Base-by-base conservation (phyloP, 768 basidiomycete species). In the Suillus bovinus region DNA sequence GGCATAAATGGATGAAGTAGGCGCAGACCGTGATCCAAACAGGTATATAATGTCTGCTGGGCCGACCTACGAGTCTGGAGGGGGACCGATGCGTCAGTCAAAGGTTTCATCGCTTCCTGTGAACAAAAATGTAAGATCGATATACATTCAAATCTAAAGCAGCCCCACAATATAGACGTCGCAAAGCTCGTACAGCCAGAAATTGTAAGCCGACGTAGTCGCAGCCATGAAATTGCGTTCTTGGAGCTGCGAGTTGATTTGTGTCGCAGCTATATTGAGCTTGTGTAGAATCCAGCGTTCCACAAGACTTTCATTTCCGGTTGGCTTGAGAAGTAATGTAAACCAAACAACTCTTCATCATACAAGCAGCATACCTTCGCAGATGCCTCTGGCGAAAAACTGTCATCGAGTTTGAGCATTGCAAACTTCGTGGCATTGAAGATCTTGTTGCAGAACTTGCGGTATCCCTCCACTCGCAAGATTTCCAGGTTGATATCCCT, bases 401-500 rank as follows among this genome's bases (percentile, higher is more conserved):
- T 76, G 44, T 86, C 86, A 61, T 94, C 95, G 36, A 99, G 81
- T 79, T 96, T 96, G 74, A 98, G 86, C 91, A 99, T 94, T n/a
- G 96, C 96, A 69, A 99, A 99, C 76, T 96, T 96, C 54, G 95
- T 98, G 1, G 97, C 97, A 72, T 99, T 99, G 84, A 96, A 99
- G 31, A 99, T 87, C 81, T 99, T 99, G 81, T 99, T 99, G 81
- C 97, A 99, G 81, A 99, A 99, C 77, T 99, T 99, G 76, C 97
- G 88, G 76, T 99, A 99, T 2, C 96, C 97, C 77, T 99, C 96
- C 36, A 99, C 94, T 58, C 95, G 89, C 65, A 94, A 77, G 67
- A 99, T 95, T 72, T 99, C 95, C 64, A 99, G 80, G 74, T 98
- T 97, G 79, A 99, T 96, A 76, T 99, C 96, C 50, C 96, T 91